These are phyloP conservation scores for Eremochloa ophiuroides DNA, from an alignment of 176 grass and related monocot species.

Conservation along the genomic window DNA sequence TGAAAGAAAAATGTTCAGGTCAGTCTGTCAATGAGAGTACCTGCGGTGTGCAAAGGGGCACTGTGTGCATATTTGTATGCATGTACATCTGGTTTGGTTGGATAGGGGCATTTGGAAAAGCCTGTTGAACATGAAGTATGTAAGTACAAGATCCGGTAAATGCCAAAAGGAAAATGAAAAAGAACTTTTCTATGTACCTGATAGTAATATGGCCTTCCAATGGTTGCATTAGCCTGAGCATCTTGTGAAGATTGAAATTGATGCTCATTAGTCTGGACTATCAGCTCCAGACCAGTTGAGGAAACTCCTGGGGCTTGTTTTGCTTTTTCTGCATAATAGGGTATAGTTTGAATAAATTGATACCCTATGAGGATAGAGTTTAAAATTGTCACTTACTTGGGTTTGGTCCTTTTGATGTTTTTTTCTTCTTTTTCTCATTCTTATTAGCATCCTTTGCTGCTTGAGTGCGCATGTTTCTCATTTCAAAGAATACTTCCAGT, in stretches of 20 bases:
- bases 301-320: slow-evolving; percentile 40
- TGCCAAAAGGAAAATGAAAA: slow-evolving; percentile 29
- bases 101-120: slow-evolving; percentile 39
- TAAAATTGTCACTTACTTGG: slow-evolving; percentile 48
- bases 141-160: slow-evolving; percentile 28
- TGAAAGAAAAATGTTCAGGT: background rate
- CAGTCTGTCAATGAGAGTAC: slow-evolving; percentile 32
- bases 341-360: slow-evolving; percentile 24
- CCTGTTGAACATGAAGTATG: slow-evolving; percentile 29
- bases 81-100: slow-evolving; percentile 65
- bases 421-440: slow-evolving; percentile 57
- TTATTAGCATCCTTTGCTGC: slow-evolving; percentile 62
- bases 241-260: slow-evolving; percentile 58
- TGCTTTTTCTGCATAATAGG: slow-evolving; percentile 40
- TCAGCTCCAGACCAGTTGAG: slow-evolving; percentile 27
- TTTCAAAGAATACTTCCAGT: slow-evolving; percentile 75
- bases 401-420: slow-evolving; percentile 47
- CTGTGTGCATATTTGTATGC: slow-evolving; percentile 55
- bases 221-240: slow-evolving; percentile 48
- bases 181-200: slow-evolving; percentile 45
- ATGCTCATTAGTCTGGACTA: slow-evolving; percentile 48
- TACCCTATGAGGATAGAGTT: slow-evolving; percentile 14
- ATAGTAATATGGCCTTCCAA: slow-evolving; percentile 66
- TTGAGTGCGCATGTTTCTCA: slow-evolving; percentile 59
- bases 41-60: slow-evolving; percentile 69